Evolutionary conservation across 139 green algal species (phyloP).

Genomic region (Ulvella scutata): DNA sequence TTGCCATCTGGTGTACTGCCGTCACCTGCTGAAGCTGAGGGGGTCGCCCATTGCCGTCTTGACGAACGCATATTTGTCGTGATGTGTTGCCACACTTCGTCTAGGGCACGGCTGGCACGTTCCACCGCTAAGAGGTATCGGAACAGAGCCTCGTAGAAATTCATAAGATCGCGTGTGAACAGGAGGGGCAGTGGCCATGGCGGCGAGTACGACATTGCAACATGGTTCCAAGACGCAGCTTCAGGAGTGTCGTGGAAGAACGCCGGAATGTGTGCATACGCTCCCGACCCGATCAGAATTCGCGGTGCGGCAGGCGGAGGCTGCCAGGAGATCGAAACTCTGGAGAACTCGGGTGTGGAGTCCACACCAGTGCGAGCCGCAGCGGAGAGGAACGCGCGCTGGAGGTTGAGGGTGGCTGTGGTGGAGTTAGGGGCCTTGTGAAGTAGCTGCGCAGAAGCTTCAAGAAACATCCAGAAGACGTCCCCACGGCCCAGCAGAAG

Average conservation of each 20-base stretch:
- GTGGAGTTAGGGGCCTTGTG: neutral
- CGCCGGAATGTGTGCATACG: neutral
- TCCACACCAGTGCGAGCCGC: neutral
- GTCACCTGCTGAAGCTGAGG: no score
- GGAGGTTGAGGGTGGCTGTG: neutral
- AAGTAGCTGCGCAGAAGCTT: neutral
- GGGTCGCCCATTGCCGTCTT: neutral
- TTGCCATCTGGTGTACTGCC: neutral
- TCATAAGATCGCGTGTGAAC: neutral
- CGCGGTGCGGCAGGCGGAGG: neutral
- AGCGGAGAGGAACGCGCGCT: neutral
- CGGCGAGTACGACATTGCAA: neutral
- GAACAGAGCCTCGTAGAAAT: neutral
- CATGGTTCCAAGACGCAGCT: neutral
- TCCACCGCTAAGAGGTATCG: neutral
- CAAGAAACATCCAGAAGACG: neutral
- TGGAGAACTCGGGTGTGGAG: neutral
- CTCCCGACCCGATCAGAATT: neutral
- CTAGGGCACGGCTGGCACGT: neutral
- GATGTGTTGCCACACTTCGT: neutral
- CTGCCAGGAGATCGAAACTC: neutral
- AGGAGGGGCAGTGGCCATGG: neutral
- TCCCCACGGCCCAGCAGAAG: conserved; percentile 42
- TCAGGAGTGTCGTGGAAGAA: neutral
- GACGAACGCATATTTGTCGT: neutral